phyloP scores from a whole-genome alignment of 345 rosid genomes.

The Acer saccharum region DNA sequence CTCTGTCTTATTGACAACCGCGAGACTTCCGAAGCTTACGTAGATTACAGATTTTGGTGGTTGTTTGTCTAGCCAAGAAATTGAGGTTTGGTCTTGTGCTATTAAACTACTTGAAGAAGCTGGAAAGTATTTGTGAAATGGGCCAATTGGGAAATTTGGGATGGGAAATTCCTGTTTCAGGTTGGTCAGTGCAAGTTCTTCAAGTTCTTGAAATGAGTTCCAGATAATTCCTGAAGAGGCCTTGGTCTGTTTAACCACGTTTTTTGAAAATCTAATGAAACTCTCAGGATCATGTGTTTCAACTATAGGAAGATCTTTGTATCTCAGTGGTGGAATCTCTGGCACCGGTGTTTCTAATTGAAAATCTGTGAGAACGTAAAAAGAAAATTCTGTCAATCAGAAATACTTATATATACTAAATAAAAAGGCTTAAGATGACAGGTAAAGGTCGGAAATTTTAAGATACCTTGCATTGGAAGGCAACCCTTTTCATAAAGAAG shows the following conservation, averaged over 20 bases:
- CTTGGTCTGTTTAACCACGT: slow-evolving; percentile 31
- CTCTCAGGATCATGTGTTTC: slow-evolving; percentile 21
- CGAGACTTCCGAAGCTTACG: slow-evolving; percentile 67
- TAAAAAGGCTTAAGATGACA: too few species aligned
- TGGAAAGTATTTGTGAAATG: slow-evolving; percentile 43
- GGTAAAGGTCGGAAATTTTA: neutral
- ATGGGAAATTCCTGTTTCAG: slow-evolving; percentile 25
- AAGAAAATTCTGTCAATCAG: neutral
- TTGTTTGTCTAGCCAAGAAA: slow-evolving; percentile 60
- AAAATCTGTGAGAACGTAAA: slow-evolving; percentile 28
- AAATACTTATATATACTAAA: too few species aligned
- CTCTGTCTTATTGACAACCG: slow-evolving; percentile 32
- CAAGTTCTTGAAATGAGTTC: slow-evolving; percentile 60
- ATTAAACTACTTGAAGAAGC: slow-evolving; percentile 34
- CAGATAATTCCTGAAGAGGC: slow-evolving; percentile 52
- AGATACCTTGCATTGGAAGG: slow-evolving; percentile 33
- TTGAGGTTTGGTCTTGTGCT: slow-evolving; percentile 35
- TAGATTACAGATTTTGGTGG: slow-evolving; percentile 47
- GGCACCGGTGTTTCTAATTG: slow-evolving; percentile 35
- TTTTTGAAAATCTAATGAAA: slow-evolving; percentile 9
- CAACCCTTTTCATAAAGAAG: slow-evolving; percentile 33
- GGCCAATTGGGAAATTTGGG: slow-evolving; percentile 50
- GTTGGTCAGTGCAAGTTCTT: slow-evolving; percentile 30
- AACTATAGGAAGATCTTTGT: slow-evolving; percentile 46
- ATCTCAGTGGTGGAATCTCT: slow-evolving; percentile 45